Conservation (phyloP, 805 yeast genomes). For the Lachancea thermotolerans region DNA sequence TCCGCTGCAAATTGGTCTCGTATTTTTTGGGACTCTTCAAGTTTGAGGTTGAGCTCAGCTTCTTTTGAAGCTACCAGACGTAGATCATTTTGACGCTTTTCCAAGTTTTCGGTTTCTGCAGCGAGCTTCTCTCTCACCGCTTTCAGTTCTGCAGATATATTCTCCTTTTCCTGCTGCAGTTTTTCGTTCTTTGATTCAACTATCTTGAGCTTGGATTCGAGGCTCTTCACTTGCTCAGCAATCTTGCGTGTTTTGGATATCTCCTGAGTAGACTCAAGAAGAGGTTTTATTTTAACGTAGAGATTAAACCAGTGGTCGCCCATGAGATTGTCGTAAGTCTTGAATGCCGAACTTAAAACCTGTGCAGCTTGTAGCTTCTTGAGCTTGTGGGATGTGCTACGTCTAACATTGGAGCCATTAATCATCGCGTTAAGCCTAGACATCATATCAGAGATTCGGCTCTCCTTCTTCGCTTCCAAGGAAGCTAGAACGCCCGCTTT, state of each 20-base stretch:
- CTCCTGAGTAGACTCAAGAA: conserved; percentile 57
- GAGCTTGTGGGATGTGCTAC: conserved; percentile 40
- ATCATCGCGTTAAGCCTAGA: conserved; percentile 56
- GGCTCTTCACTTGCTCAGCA: conserved; percentile 46
- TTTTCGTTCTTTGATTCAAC: conserved; percentile 28
- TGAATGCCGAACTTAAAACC: conserved; percentile 56
- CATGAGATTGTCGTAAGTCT: conserved; percentile 41
- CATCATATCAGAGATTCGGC: conserved; percentile 47
- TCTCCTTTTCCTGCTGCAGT: conserved; percentile 25
- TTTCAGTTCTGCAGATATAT: conserved; percentile 25
- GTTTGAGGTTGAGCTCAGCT: conserved; percentile 18
- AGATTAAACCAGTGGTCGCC: conserved; percentile 76
- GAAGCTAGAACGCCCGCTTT: conserved; percentile 94
- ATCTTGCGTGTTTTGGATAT: conserved; percentile 51
- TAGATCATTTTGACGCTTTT: conserved; percentile 43
- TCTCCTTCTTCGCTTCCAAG: conserved; percentile 72
- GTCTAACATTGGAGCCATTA: conserved; percentile 60
- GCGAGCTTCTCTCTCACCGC: conserved; percentile 31
- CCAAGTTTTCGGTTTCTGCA: conserved; percentile 38
- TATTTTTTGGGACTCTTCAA: not conserved
- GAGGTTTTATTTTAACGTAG: conserved; percentile 64
- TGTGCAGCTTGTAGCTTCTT: conserved; percentile 63
- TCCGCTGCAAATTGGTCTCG: not conserved
- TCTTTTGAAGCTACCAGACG: conserved; percentile 39
- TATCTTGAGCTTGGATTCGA: conserved; percentile 42